Base-by-base conservation (phyloP, 257 asterid species). In the Solanum ossicruentum region DNA sequence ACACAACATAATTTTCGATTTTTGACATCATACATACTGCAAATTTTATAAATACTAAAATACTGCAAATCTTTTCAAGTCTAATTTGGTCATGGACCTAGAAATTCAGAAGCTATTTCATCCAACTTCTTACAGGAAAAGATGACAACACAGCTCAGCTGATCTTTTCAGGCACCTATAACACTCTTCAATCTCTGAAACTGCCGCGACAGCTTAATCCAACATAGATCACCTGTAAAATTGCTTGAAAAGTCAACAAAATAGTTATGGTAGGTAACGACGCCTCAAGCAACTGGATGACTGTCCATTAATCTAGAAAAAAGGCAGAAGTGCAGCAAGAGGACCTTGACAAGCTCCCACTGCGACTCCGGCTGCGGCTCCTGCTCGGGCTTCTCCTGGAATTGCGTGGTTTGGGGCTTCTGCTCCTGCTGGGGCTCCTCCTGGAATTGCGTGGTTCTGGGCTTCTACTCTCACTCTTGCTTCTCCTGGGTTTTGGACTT, bases 301-400 rank as follows among this genome's bases (percentile, higher is more conserved):
- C 47, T 26, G 23, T 23, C 21, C 82, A 51, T 28, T 77, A 28
- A 77, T 51, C 63, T 51, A 26, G 10, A 77, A 51, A 78, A 78
- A 49, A 54, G 23, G 4, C 49, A 51, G 13, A 52, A 51, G 82
- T 36, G 41, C 41, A 26, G 47, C 17, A 84, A 84, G 23, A 85
- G 55, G 80, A 96, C 98, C 97, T 89, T 80, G 96, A 93, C 61
- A 86, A 89, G 71, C 94, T 94, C 91, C 93, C 90, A 93, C 99
- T 94, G 65, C 90, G 84, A 79, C 98, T 94, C 81, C 85, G 83
- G 91, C 96, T 93, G 15, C 89, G 90, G 88, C 93, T 94, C 47
- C 79, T 72, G 93, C 97, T 93, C 12, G 77, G 32, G 88, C 95
- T 94, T 52, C 85, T 77, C 85, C 91, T 88, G 10, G 90, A 13